phyloP scores from a whole-genome alignment of 495 filamentous ascomycete genomes.

The Tuber indicum region DNA sequence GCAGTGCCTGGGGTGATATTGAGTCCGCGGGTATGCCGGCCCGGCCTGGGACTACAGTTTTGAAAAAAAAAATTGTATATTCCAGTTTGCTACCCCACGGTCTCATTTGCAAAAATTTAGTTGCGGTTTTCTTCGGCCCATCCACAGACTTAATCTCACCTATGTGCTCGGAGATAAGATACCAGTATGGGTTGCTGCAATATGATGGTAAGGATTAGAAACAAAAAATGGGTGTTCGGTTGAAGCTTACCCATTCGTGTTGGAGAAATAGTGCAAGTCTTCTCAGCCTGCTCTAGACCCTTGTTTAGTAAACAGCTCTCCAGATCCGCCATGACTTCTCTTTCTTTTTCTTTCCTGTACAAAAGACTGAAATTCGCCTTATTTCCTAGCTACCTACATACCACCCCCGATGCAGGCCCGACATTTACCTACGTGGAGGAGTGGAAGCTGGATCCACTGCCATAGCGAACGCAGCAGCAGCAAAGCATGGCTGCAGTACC shows the following conservation, averaged over 20 bases:
- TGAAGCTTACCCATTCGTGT: not conserved
- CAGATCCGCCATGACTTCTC: not conserved
- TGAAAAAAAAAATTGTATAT: no score
- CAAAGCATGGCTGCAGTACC: not conserved
- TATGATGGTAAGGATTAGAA: not conserved
- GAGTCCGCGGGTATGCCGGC: no score
- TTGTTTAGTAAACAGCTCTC: constrained; percentile 1
- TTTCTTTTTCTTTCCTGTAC: not conserved
- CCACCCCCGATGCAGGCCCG: not conserved
- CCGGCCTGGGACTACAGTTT: no score
- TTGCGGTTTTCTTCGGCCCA: no score
- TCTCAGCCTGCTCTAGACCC: not conserved
- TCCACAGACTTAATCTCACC: no score
- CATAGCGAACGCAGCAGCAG: not conserved
- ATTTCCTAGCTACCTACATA: not conserved
- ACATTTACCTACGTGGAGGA: not conserved
- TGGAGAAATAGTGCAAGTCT: not conserved
- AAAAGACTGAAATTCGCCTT: not conserved
- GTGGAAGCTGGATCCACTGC: not conserved
- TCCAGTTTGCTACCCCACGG: no score
- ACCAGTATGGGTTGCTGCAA: not conserved
- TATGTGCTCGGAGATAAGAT: not conserved
- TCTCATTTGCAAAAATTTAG: no score
- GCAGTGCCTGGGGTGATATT: no score
- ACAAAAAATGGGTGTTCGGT: not conserved